These are phyloP conservation scores for Leccinum fibrillosum DNA, from an alignment of 768 basidiomycete genomes.

Conservation along the genomic window DNA sequence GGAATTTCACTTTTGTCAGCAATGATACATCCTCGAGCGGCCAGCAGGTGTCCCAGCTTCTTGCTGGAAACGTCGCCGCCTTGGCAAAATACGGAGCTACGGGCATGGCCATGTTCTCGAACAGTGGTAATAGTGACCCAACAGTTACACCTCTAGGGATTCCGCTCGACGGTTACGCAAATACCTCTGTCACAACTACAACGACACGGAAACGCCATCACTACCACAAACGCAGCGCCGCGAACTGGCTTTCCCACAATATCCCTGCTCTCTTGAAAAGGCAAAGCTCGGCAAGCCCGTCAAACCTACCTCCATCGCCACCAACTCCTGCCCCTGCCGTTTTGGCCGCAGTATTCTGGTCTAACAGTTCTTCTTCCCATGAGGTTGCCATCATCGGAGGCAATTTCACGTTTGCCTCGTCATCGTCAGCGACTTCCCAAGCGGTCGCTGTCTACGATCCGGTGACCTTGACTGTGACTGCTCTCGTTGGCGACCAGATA, in stretches of 20 bases:
- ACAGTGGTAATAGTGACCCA: conserved; percentile 55
- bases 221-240: conserved; percentile 33
- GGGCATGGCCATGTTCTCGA: conserved; percentile 77
- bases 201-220: conserved; percentile 38
- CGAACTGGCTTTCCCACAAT: conserved; percentile 49
- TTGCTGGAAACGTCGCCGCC: conserved; percentile 64
- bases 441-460: conserved; percentile 74
- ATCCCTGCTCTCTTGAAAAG: conserved; percentile 44
- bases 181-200: conserved; percentile 30
- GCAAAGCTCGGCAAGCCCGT: conserved; percentile 46
- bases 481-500: conserved; percentile 59
- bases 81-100: conserved; percentile 66
- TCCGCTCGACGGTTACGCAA: conserved; percentile 44
- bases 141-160: conserved; percentile 58
- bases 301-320: conserved; percentile 53
- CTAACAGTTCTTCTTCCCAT: conserved; percentile 62
- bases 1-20: conserved; percentile 64
- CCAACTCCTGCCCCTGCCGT: conserved; percentile 74
- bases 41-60: conserved; percentile 46
- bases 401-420: conserved; percentile 68
- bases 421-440: conserved; percentile 40
- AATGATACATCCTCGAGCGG: conserved; percentile 54
- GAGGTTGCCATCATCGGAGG: conserved; percentile 83
- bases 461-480: conserved; percentile 42
- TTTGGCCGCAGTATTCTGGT: conserved; percentile 87